Base-by-base conservation (phyloP, 2,329 filamentous ascomycete species). In the Coleophoma cylindrospora region DNA sequence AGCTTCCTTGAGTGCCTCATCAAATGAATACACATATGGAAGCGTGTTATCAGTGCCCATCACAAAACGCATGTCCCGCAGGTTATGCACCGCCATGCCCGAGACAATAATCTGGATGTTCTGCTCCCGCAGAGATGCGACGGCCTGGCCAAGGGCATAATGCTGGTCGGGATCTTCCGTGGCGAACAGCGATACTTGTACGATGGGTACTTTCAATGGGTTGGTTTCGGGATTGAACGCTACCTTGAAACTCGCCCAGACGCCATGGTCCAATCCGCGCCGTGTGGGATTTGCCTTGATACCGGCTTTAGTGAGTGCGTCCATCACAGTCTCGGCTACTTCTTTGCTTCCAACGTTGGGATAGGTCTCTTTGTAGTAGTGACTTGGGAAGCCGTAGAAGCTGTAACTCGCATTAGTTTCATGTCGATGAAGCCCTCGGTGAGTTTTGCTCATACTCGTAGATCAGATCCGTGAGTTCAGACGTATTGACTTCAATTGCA, bases 71-170 rank as follows among this genome's bases (percentile, higher is more conserved):
- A 80, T 46, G 55, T 87, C 80, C 1, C 79, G 73, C 34, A 87
- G 69, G 57, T 88, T 88, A 59, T 88, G 85, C 19, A 87, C 86
- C 0, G 85, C 84, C 85, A 90, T 89, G 11, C 87, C 87, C 0
- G 84, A 85, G 21, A 79, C 80, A 43, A 91, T 79, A 52, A 91
- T 82, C 45, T 86, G 73, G 47, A 89, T 74, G 15, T 80, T 80
- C 48, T 87, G 77, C 14, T 87, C 81, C 14, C 87, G 78, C 1
- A 91, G 74, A n/a, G 74, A 67, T 9, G 80, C 69, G 2, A 91
- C 72, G 2, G 86, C 86, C 50, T 79, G 74, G 1, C 87, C 87
- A 2, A 91, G 76, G 3, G 72, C 73, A 66, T 84, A 86, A 63
- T 91, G 87, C 61, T 79, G 74, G 52, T 78, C 73, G 0, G 84